These are phyloP conservation scores for Globisporangium mamillatum DNA, from an alignment of 352 stramenopile genomes.

Conservation along the genomic window DNA sequence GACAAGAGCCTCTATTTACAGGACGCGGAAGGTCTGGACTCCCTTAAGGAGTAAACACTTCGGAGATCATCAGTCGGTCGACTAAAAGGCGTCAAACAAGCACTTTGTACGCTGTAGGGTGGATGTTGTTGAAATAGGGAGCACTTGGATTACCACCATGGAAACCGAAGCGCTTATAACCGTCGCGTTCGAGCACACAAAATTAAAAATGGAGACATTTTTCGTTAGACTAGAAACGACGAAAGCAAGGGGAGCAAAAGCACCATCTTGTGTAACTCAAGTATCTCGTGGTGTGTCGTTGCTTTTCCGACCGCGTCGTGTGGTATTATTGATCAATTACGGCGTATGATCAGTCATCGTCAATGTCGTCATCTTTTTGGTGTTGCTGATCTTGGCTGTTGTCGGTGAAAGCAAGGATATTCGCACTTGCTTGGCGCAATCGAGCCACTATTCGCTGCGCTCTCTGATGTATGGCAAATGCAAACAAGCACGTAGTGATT, in stretches of 20 bases:
- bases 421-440: slow-evolving; percentile 52
- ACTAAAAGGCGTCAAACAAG: slow-evolving; percentile 16
- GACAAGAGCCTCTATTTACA: slow-evolving; percentile 86
- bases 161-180: not conserved
- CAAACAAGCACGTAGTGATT: not conserved
- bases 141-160: not conserved
- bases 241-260: slow-evolving; percentile 10
- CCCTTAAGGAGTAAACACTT: slow-evolving; percentile 65
- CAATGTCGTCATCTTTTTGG: slow-evolving; percentile 8
- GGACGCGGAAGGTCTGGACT: slow-evolving; percentile 72
- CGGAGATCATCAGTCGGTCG: slow-evolving; percentile 1
- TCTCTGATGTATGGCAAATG: slow-evolving; percentile 21
- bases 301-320: not conserved
- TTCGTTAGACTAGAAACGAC: slow-evolving; percentile 20
- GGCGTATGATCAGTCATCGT: not conserved
- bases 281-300: not conserved
- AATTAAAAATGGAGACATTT: slow-evolving; percentile 15
- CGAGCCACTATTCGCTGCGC: slow-evolving; percentile 34
- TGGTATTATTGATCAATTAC: not conserved
- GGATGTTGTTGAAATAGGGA: slow-evolving; percentile 21
- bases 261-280: not conserved
- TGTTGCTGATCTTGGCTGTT: slow-evolving; percentile 19
- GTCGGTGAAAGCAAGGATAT: slow-evolving; percentile 52
- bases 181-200: slow-evolving; percentile 11
- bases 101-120: slow-evolving; percentile 23